Evolutionary conservation across 78 protist species (phyloP).

Genomic region (Anaeramoeba flamelloides): DNA sequence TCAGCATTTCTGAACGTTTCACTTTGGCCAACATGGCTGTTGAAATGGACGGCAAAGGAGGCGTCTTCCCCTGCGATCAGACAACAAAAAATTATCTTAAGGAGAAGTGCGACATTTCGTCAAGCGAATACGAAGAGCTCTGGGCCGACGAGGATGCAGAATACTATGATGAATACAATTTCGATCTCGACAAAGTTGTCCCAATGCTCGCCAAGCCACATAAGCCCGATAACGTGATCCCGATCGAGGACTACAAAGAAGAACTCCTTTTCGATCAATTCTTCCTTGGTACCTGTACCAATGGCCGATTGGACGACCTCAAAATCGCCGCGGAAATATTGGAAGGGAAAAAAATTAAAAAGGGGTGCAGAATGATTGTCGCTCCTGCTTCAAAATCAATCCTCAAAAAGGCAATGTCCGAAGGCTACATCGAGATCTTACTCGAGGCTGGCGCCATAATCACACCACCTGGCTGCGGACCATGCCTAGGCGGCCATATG

Average conservation of each 20-base stretch:
- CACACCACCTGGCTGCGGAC: constrained; percentile 18
- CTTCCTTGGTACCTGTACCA: constrained; percentile 47
- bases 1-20: constrained; percentile 58
- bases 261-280: constrained; percentile 14
- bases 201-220: constrained; percentile 30
- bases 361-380: background rate
- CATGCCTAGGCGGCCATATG: background rate
- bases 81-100: background rate
- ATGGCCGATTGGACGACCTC: constrained; percentile 39
- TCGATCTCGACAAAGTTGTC: constrained; percentile 30
- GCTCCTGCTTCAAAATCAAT: background rate
- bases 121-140: too few relatives aligned
- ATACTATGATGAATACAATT: constrained; percentile 19
- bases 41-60: constrained; percentile 69
- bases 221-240: background rate
- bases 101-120: background rate
- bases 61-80: constrained; percentile 71
- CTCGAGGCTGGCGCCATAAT: constrained; percentile 35
- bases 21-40: constrained; percentile 77
- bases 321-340: constrained; percentile 35
- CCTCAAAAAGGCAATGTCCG: background rate
- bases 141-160: constrained; percentile 33
- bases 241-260: constrained; percentile 4
- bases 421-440: background rate
- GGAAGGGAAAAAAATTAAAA: constrained; percentile 13